Evolutionary conservation across 2,329 filamentous ascomycete genomes (phyloP), one percentile per base, ranked within the genome.

Genomic region (Nannizziopsis arthrosporioides): DNA sequence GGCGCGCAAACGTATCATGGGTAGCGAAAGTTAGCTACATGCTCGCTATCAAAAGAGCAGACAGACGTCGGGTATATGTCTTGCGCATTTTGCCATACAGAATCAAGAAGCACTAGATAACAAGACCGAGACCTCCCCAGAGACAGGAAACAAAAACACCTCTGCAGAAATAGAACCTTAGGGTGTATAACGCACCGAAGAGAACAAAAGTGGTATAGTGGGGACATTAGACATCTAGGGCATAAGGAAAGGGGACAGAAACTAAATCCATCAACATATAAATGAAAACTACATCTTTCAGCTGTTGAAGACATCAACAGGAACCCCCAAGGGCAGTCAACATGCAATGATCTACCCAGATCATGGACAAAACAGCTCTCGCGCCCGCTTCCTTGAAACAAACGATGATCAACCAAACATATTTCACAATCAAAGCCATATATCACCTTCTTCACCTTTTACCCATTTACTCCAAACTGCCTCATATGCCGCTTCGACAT

Each of bases 401-500:
- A 14, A 4, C 11, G 14, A 15, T 36, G 36, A 36, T 44, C 30
- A n/a, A 35, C 14, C 17, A 22, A 36, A 19, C 15, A 11, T 17
- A 11, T 11, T 27, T 22, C 11, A 27, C 11, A 22, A 19, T 54
- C 44, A 55, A 46, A 98, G 74, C 74, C 87, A 92, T 55, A 98
- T 94, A 71, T 98, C 92, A 7, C 90, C 89, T n/a, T 85, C 82
- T 65, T 87, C 78, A 10, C 87, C 89, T 36, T 71, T 73, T 35
- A 89, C 87, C 90, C 92, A 98, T 61, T 80, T 77, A 57, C 75
- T 74, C 92, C 92, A 98, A 14, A 89, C 88, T 62, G 84, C 78
- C 55, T 85, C 81, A 63, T 95, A 98, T 10, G 88, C 89, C 52
- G 78, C 75, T 69, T 98, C 92, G 15, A 98, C 69, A 66, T 96